Evolutionary conservation across 768 basidiomycete species (phyloP).

Genomic region (Stropharia rugosoannulata): DNA sequence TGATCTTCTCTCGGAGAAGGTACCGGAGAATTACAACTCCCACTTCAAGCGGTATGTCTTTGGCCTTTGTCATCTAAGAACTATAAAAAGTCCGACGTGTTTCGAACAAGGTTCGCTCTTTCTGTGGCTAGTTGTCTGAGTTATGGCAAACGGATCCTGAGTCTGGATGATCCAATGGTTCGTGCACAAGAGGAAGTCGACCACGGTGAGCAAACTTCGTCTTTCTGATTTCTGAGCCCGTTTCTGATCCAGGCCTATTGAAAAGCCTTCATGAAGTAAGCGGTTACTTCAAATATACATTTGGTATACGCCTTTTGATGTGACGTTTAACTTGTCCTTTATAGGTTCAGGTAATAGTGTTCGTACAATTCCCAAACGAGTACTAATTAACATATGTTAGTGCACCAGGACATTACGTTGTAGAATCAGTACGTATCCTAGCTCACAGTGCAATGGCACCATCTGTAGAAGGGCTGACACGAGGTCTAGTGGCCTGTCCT

Average conservation of each 20-base stretch:
- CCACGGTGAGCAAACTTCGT: constrained; percentile 15
- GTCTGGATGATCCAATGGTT: constrained; percentile 21
- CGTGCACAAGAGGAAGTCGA: constrained; percentile 20
- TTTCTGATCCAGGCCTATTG: neutral
- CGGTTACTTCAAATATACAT: neutral
- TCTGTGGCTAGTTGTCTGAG: constrained; percentile 22
- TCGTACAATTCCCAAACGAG: neutral
- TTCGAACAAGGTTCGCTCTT: constrained; percentile 17
- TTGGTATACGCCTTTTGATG: too few relatives aligned
- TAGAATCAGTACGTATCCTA: constrained; percentile 16
- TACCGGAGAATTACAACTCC: too few relatives aligned
- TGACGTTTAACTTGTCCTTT: too few relatives aligned
- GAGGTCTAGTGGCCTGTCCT: constrained; percentile 15
- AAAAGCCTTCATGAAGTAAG: constrained; percentile 5
- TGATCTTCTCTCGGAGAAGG: too few relatives aligned
- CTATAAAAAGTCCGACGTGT: too few relatives aligned
- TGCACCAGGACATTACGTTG: constrained; percentile 18
- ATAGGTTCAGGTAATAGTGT: neutral
- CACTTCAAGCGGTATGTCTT: neutral
- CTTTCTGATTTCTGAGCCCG: neutral
- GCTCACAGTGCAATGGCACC: neutral
- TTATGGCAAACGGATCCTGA: constrained; percentile 23
- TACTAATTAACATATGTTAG: neutral
- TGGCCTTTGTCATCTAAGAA: too few relatives aligned
- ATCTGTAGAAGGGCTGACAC: neutral